Evolutionary conservation across 2,329 filamentous ascomycete genomes (phyloP), one percentile per base, ranked within the genome.

Genomic region (Botrytis galanthina): DNA sequence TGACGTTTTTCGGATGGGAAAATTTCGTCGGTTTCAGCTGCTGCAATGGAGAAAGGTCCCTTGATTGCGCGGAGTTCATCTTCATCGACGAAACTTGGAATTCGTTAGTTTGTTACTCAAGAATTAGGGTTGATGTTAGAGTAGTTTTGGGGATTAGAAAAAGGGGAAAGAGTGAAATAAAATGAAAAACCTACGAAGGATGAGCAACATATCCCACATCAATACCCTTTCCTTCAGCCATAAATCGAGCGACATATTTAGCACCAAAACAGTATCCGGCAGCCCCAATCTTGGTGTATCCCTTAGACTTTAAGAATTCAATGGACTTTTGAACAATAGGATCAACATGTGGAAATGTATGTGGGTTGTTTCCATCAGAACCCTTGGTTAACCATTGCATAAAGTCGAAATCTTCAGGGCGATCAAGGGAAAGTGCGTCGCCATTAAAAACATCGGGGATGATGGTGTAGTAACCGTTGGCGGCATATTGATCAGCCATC

Each of bases 261-360:
- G 87, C 92, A 54, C 92, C 79, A 77, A 94, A 93, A 83, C 92
- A 94, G 82, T 94, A 94, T 0, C 92, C 92, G 0, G 90, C 87
- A 22, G 85, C 87, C 2, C 88, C 92, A 51, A 94, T 82, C 76
- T 86, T 88, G 80, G 87, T 88, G 63, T 87, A 81, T 1, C 87
- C 86, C 70, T 88, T 84, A 70, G 85, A 84, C 74, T 87, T 86
- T 71, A 94, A 80, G 72, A 88, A 85, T 80, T 88, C 87, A 79
- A 92, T 86, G 67, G 84, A 84, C 62, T 81, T 80, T 70, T 83
- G 81, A 71, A 89, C 83, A 75, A 89, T 79, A 0, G 78, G 77
- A 72, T 82, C 81, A 14, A 82, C 78, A 7, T 74, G 69, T 39
- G 77, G 67, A 3, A 18, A 42, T 26, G 77, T 81, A 70, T 81